Evolutionary conservation across 2,329 filamentous ascomycete species (phyloP), one percentile per base, ranked within the genome.

Genomic region (Calonectria pseudoturangicola): DNA sequence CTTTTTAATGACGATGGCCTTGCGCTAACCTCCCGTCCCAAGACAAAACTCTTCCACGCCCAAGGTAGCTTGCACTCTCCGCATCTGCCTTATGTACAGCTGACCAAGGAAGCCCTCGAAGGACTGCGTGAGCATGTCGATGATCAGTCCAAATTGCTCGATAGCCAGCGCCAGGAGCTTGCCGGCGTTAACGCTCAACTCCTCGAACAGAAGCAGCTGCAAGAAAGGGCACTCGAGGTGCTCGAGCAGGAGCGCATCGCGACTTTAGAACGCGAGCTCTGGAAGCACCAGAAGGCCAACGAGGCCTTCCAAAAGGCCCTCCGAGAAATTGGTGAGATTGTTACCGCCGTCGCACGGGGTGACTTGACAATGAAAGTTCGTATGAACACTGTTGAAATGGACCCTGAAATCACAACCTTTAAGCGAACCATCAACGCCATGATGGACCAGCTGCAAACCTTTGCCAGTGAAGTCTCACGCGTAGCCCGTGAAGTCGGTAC

Each of bases 371-470:
- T 98, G 89, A 98, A 98, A 86, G 96, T 98, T 75, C 92, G 96
- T 81, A 97, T 98, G 84, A 97, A 98, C 83, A 94, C 94, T 4
- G 93, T 97, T 77, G 96, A 98, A 87, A 97, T 98, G 93, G 96
- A 98, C 88, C 95, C 96, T 33, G 96, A 98, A 88, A 98, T 98
- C 81, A 97, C 95, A 33, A 96, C 95, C 12, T 98, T 98, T 88
- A 98, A 98, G 87, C 93, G 95, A 80, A 98, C 96, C 74, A 98
- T 98, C 87, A 98, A 98, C 84, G 97, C 94, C 77, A 98, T 98
- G 96, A 98, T 98, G 92, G 96, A 98, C 82, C 96, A 98, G 85
- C 89, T 98, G 72, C 96, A 98, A 83, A 94, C 97, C 73, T 98
- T 98, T 84, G 96, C 96, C 76, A 97, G 95, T 84, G 96, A 98